Percentiles rank a stretch among this genome's conserved stretches.
Conservation (phyloP, 139 green algal genomes). For the Protoeuglena noctilucae region DNA sequence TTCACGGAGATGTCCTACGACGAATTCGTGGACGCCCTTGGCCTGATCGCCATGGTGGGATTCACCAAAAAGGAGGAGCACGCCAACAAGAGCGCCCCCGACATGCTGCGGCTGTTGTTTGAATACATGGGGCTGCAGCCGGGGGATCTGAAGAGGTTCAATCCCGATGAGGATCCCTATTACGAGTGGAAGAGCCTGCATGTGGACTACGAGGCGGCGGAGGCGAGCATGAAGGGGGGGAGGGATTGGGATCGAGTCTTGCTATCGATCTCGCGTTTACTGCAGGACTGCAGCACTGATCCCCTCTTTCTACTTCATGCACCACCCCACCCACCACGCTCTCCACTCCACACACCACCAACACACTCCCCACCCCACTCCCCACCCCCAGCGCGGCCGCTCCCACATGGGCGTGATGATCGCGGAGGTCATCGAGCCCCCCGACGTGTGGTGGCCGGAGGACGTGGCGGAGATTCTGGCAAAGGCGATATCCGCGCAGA, state of each 20-base stretch:
- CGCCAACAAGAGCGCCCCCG: neutral
- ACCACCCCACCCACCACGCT: too few relatives aligned
- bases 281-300: too few relatives aligned
- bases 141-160: neutral
- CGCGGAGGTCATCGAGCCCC: neutral
- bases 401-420: neutral
- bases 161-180: neutral
- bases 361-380: too few relatives aligned
- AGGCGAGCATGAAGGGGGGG: too few relatives aligned
- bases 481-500: neutral
- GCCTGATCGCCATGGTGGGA: neutral
- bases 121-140: neutral
- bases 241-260: too few relatives aligned
- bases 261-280: too few relatives aligned
- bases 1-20: conserved; percentile 1
- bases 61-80: neutral
- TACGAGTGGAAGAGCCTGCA: neutral
- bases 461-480: neutral
- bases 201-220: neutral
- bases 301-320: too few relatives aligned
- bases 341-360: too few relatives aligned
- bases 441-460: neutral
- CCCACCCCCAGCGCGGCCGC: too few relatives aligned
- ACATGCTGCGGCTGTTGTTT: neutral
- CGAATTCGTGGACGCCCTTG: neutral